These are phyloP conservation scores for Begonia masoniana DNA, from an alignment of 306 rosid species.

Conservation along the genomic window DNA sequence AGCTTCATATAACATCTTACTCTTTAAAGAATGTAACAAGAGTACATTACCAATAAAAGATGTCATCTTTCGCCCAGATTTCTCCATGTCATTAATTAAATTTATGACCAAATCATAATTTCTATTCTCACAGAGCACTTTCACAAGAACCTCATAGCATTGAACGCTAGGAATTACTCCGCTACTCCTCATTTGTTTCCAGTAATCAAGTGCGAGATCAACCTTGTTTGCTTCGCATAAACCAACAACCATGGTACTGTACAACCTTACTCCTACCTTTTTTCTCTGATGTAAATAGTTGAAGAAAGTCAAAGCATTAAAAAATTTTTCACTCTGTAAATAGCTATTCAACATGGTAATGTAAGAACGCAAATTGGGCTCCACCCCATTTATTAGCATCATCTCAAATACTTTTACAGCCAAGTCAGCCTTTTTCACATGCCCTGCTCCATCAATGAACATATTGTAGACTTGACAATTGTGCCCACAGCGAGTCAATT, in stretches of 20 bases:
- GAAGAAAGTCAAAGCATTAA: slow-evolving; percentile 55
- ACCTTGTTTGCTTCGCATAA: slow-evolving; percentile 34
- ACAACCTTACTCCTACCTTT: slow-evolving; percentile 23
- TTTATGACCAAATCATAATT: slow-evolving; percentile 33
- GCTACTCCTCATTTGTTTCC: slow-evolving; percentile 28
- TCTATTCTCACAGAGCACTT: slow-evolving; percentile 22
- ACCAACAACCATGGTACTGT: slow-evolving; percentile 26
- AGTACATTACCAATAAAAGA: slow-evolving; percentile 60
- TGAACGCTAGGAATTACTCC: slow-evolving; percentile 34
- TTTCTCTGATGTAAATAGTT: slow-evolving; percentile 18
- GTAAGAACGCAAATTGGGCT: slow-evolving; percentile 25
- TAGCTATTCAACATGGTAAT: slow-evolving; percentile 36
- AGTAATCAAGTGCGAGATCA: slow-evolving; percentile 28
- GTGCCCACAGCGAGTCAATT: slow-evolving; percentile 24
- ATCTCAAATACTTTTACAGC: slow-evolving; percentile 45
- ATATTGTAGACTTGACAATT: slow-evolving; percentile 17
- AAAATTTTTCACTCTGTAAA: slow-evolving; percentile 28
- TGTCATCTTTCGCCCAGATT: slow-evolving; percentile 47
- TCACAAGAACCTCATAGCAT: slow-evolving; percentile 50
- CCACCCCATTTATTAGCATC: slow-evolving; percentile 39
- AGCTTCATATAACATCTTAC: slow-evolving; percentile 30
- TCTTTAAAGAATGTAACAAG: slow-evolving; percentile 40
- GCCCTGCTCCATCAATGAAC: slow-evolving; percentile 45
- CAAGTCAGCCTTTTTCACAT: slow-evolving; percentile 39
- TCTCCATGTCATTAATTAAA: slow-evolving; percentile 41